phyloP scores from a whole-genome alignment of 257 asterid genomes.

The Przewalskia tangutica region DNA sequence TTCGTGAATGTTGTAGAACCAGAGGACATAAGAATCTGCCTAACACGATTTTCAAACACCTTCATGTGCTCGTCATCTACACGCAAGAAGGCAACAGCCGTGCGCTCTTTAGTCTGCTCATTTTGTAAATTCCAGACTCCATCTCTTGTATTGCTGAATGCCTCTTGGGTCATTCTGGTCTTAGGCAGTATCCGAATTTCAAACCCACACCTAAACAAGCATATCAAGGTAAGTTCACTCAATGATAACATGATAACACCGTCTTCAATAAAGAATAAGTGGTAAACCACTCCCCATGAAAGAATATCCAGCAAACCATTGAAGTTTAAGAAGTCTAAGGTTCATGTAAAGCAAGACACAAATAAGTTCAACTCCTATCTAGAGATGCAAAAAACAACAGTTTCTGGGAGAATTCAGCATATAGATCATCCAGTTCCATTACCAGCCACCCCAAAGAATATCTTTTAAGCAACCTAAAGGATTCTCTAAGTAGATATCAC shows the following conservation, averaged over 20 bases:
- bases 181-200: slow-evolving; percentile 94
- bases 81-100: slow-evolving; percentile 92
- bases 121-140: slow-evolving; percentile 98
- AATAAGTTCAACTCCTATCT: neutral
- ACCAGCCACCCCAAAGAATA: neutral
- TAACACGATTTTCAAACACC: slow-evolving; percentile 89
- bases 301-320: neutral
- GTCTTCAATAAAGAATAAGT: neutral
- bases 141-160: slow-evolving; percentile 92
- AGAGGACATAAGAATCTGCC: slow-evolving; percentile 99
- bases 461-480: neutral
- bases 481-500: neutral
- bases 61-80: slow-evolving; percentile 99
- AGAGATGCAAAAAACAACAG: neutral
- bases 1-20: slow-evolving; percentile 98
- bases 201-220: slow-evolving; percentile 66
- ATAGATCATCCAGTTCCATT: neutral
- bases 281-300: neutral
- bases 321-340: neutral
- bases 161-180: slow-evolving; percentile 96
- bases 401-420: neutral
- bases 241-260: slow-evolving; percentile 5
- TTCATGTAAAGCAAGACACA: neutral
- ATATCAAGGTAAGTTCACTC: neutral
- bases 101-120: slow-evolving; percentile 94